phyloP scores from a whole-genome alignment of 2,329 filamentous ascomycete genomes.

The Cladosporium sp. region DNA sequence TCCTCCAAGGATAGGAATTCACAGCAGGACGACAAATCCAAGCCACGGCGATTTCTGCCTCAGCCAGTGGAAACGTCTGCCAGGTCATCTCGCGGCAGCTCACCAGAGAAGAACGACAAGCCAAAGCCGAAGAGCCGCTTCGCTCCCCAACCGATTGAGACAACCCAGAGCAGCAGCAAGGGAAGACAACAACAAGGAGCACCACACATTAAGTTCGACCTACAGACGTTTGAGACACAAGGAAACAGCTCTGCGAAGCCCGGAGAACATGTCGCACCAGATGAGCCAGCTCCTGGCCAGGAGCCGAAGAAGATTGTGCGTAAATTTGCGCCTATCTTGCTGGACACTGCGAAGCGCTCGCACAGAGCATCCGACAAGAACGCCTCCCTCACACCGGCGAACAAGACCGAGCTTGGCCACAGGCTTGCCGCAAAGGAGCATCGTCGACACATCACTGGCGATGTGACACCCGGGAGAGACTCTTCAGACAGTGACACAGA shows the following conservation, averaged over 20 bases:
- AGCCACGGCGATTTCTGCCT: constrained; percentile 23
- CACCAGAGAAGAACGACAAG: constrained; percentile 24
- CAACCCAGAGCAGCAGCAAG: constrained; percentile 22
- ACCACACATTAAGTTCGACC: constrained; percentile 26
- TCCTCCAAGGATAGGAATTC: constrained; percentile 38
- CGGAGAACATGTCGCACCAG: constrained; percentile 5
- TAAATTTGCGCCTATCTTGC: constrained; percentile 70
- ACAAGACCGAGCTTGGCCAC: constrained; percentile 58
- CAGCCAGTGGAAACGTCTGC: constrained; percentile 35
- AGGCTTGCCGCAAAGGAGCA: constrained; percentile 28
- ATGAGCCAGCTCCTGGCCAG: not conserved
- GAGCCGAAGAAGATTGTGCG: constrained; percentile 30
- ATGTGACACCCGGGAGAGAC: constrained; percentile 15
- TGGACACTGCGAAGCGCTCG: constrained; percentile 72
- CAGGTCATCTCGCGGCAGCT: constrained; percentile 13
- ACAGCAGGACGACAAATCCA: constrained; percentile 22
- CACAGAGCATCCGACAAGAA: constrained; percentile 61
- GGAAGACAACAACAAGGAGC: constrained; percentile 18
- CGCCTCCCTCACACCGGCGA: constrained; percentile 58
- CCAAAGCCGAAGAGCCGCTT: constrained; percentile 24
- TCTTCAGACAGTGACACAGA: constrained; percentile 9
- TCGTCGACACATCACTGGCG: constrained; percentile 24
- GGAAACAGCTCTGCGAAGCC: not conserved
- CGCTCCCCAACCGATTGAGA: constrained; percentile 31
- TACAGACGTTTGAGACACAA: constrained; percentile 29